Base-by-base conservation (phyloP, 164 flowering plant species). In the Vitis riparia region DNA sequence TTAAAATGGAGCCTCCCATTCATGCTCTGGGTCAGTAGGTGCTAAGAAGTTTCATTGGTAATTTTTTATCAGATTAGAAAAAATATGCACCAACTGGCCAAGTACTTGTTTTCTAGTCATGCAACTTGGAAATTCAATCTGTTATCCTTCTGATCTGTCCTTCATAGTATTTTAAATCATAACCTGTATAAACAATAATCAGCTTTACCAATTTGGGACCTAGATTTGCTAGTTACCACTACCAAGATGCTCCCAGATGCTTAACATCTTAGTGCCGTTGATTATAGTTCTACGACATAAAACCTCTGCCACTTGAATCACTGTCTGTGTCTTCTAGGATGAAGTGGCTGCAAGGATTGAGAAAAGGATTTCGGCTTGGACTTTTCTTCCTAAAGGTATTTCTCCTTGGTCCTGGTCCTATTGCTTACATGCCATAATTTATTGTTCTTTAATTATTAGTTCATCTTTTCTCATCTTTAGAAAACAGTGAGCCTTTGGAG, bases 341-440 rank as follows among this genome's bases (percentile, higher is more conserved):
- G 82, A 77, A 17, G 51, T 86, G 63, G 79, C 81, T 72, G 70
- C 80, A 71, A 79, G 83, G 73, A 87, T 94, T 62, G 97, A 92
- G 77, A 88, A 90, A 64, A 83, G 85, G 75, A 86, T 90, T 78
- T 84, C 94, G 19, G 86, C 90, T 47, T 94, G 97, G 97, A 91
- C 88, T 57, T 85, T 92, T 73, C 91, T 94, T 79, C 98, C 98
- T 15, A 79, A 78, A 82, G 94, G 98, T 89, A 78, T 67, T 6
- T 62, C 68, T 47, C 59, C 59, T 63, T n/a, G 11, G 19, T 61
- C 57, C 19, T 59, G 27, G 12, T 66, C 16, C 60, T 71, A 56
- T 14, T 13, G 17, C 13, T 11, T n/a, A 15, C 19, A 32, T 17
- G 37, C 8, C 27, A 7, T 32, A 19, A 29, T 29, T 19, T 23